phyloP scores from a whole-genome alignment of 768 basidiomycete genomes.

The Crassisporium funariophilum region DNA sequence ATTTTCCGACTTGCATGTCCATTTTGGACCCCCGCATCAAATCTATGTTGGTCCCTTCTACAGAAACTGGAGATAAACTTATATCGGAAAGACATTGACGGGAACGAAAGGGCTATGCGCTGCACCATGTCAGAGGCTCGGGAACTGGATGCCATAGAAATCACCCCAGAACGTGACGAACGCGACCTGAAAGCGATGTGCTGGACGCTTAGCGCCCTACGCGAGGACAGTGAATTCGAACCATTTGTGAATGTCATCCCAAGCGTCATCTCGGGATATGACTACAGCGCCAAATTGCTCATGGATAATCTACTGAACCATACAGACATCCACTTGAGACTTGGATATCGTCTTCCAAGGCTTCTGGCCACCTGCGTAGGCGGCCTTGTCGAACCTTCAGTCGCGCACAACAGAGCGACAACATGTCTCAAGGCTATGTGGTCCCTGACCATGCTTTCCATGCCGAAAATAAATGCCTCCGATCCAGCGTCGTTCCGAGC shows the following conservation, averaged over 20 bases:
- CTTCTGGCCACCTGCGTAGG: slow-evolving; percentile 33
- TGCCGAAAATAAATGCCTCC: slow-evolving; percentile 22
- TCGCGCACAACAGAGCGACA: slow-evolving; percentile 32
- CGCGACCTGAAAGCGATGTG: slow-evolving; percentile 42
- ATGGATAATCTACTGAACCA: slow-evolving; percentile 33
- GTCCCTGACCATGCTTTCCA: slow-evolving; percentile 44
- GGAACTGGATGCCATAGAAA: slow-evolving; percentile 36
- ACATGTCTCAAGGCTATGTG: slow-evolving; percentile 41
- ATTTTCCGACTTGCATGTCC: slow-evolving; percentile 35
- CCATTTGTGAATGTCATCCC: slow-evolving; percentile 39
- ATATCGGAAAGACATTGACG: slow-evolving; percentile 24
- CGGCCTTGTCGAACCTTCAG: slow-evolving; percentile 22
- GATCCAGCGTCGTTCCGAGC: slow-evolving; percentile 15
- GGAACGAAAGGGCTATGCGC: slow-evolving; percentile 12
- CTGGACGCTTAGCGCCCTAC: slow-evolving; percentile 40
- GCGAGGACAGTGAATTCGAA: slow-evolving; percentile 37
- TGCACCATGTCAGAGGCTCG: slow-evolving; percentile 31
- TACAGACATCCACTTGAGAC: slow-evolving; percentile 29
- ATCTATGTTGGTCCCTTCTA: slow-evolving; percentile 30
- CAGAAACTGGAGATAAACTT: slow-evolving; percentile 24
- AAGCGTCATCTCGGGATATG: slow-evolving; percentile 34
- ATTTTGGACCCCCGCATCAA: slow-evolving; percentile 39
- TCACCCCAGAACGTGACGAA: slow-evolving; percentile 35
- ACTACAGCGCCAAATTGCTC: slow-evolving; percentile 42
- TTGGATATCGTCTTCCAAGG: slow-evolving; percentile 37